A percentile compares a stretch with the other conserved stretches of the same genome.
Evolutionary conservation across 164 flowering plant genomes (phyloP).

Genomic region (Vitis rupestris): DNA sequence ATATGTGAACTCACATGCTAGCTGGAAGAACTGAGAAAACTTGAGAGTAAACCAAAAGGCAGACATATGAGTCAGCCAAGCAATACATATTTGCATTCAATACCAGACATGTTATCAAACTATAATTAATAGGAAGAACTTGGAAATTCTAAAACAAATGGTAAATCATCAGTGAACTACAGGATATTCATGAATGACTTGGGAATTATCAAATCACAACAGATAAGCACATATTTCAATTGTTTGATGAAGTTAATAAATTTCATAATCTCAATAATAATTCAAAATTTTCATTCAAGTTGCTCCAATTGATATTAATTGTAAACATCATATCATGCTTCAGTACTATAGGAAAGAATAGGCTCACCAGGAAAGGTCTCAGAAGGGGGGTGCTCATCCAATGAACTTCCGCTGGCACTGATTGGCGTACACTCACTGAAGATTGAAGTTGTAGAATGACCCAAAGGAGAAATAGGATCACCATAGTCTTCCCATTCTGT

Average conservation of each 20-base stretch:
- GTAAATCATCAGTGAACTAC: neutral
- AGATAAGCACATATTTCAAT: neutral
- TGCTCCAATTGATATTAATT: no score
- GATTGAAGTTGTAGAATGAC: conserved; percentile 58
- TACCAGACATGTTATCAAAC: neutral
- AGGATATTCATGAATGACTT: neutral
- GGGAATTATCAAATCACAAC: neutral
- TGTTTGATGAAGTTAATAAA: neutral
- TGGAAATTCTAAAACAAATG: neutral
- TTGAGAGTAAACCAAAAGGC: no score
- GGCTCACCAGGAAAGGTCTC: conserved; percentile 47
- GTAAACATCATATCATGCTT: neutral
- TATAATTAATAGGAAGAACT: neutral
- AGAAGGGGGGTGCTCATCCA: conserved; percentile 37
- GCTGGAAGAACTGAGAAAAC: no score
- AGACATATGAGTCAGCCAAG: no score
- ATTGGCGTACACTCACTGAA: conserved; percentile 54
- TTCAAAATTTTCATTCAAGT: neutral
- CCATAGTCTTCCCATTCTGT: conserved; percentile 44
- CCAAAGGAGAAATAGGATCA: conserved; percentile 63
- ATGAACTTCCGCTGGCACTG: conserved; percentile 44
- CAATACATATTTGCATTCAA: no score
- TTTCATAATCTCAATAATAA: neutral
- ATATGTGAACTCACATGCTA: no score
- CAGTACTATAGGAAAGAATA: neutral